These are phyloP conservation scores for Arabidopsis suecica DNA, from an alignment of 345 rosid genomes.

Conservation along the genomic window DNA sequence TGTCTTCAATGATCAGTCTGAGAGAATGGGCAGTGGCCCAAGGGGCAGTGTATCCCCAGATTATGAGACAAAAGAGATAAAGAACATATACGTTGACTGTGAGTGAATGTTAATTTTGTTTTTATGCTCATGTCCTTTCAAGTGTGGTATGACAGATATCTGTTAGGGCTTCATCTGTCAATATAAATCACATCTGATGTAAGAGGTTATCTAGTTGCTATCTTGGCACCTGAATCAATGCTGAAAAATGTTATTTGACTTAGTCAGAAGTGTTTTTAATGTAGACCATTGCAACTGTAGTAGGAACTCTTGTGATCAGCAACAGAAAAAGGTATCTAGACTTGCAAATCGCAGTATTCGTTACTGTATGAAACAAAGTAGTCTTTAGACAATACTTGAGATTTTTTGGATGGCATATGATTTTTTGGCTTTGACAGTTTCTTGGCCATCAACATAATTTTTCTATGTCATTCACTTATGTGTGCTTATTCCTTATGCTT, in stretches of 20 bases:
- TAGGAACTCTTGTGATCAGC: slow-evolving; percentile 11
- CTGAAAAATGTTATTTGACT: neutral
- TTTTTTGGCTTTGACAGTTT: neutral
- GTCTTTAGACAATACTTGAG: neutral
- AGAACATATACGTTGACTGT: slow-evolving; percentile 96
- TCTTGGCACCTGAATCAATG: neutral
- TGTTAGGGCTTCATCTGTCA: slow-evolving; percentile 42
- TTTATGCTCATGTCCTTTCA: slow-evolving; percentile 10
- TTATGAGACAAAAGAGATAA: slow-evolving; percentile 72
- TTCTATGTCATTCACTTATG: neutral
- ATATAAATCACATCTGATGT: slow-evolving; percentile 7
- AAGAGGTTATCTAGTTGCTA: slow-evolving; percentile 23
- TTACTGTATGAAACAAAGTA: slow-evolving; percentile 3
- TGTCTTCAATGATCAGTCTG: slow-evolving; percentile 48
- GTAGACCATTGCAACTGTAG: slow-evolving; percentile 5
- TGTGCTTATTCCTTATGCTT: slow-evolving; percentile 21
- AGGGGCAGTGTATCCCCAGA: slow-evolving; percentile 68
- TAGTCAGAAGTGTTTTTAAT: neutral
- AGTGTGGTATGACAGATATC: slow-evolving; percentile 14
- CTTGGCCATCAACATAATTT: neutral
- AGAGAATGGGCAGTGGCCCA: slow-evolving; percentile 52
- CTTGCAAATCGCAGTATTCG: neutral
- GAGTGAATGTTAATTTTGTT: slow-evolving; percentile 48
- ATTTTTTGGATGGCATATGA: neutral
- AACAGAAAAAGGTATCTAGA: slow-evolving; percentile 2